Percentiles rank a stretch among this genome's conserved stretches.
phyloP scores from a whole-genome alignment of 306 rosid species.

The Geum urbanum region DNA sequence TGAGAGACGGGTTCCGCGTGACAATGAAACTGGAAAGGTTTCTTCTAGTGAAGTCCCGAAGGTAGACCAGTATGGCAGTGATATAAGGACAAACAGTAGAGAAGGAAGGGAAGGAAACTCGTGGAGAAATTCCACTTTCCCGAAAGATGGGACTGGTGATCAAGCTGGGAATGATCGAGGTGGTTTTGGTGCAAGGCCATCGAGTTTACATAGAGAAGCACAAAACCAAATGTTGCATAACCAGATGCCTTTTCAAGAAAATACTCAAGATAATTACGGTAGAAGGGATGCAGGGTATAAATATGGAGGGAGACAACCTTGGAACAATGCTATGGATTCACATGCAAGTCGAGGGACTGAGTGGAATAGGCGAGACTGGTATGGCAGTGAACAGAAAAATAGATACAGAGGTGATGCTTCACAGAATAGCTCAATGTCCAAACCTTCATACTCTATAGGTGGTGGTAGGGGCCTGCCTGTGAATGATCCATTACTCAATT shows the following conservation, averaged over 20 bases:
- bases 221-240: slow-evolving; percentile 48
- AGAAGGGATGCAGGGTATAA: slow-evolving; percentile 59
- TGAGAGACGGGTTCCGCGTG: slow-evolving; percentile 62
- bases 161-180: slow-evolving; percentile 48
- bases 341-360: slow-evolving; percentile 47
- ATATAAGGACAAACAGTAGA: slow-evolving; percentile 48
- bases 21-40: slow-evolving; percentile 73
- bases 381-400: slow-evolving; percentile 49
- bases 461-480: slow-evolving; percentile 63
- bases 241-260: slow-evolving; percentile 42
- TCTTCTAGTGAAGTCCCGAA: slow-evolving; percentile 63
- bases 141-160: slow-evolving; percentile 47
- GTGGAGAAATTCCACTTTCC: slow-evolving; percentile 50
- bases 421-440: slow-evolving; percentile 42
- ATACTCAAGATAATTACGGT: slow-evolving; percentile 43
- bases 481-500: slow-evolving; percentile 74
- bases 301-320: slow-evolving; percentile 59
- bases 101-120: slow-evolving; percentile 63
- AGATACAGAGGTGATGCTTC: slow-evolving; percentile 50
- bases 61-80: slow-evolving; percentile 45
- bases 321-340: slow-evolving; percentile 50
- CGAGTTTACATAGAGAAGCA: slow-evolving; percentile 42
- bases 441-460: slow-evolving; percentile 52
- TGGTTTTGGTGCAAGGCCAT: slow-evolving; percentile 41
- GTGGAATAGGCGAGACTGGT: slow-evolving; percentile 40